Conservation (phyloP, 768 basidiomycete species). For the Cubamyces sp. region DNA sequence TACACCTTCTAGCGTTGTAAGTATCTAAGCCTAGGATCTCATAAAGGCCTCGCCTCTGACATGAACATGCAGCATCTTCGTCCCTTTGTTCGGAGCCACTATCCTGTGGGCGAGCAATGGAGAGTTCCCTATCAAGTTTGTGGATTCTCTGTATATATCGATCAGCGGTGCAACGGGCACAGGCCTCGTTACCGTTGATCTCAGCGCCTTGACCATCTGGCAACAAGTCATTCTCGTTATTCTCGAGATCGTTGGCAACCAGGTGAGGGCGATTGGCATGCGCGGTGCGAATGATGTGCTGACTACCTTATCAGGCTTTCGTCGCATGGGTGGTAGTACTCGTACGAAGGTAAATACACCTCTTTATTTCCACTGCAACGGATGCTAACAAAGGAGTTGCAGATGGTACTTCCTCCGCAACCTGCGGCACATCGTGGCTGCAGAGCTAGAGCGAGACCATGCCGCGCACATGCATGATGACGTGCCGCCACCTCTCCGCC, state of each 20-base stretch:
- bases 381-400: background rate
- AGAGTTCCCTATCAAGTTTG: slow-evolving; percentile 37
- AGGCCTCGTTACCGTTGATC: slow-evolving; percentile 36
- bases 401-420: slow-evolving; percentile 32
- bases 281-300: background rate
- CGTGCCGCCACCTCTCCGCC: slow-evolving; percentile 1
- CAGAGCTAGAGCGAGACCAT: slow-evolving; percentile 20
- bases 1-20: slow-evolving; percentile 37
- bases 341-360: slow-evolving; percentile 36
- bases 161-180: slow-evolving; percentile 43
- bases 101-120: slow-evolving; percentile 52
- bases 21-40: background rate
- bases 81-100: slow-evolving; percentile 45
- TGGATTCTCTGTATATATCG: slow-evolving; percentile 45
- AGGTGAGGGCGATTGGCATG: slow-evolving; percentile 15
- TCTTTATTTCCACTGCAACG: no score
- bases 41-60: slow-evolving; percentile 2
- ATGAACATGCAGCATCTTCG: slow-evolving; percentile 27
- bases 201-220: slow-evolving; percentile 35
- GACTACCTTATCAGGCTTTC: slow-evolving; percentile 28
- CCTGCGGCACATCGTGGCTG: slow-evolving; percentile 29
- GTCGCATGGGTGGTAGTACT: slow-evolving; percentile 47
- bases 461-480: background rate
- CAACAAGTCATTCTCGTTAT: slow-evolving; percentile 35
- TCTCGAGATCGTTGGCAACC: slow-evolving; percentile 33